Evolutionary conservation across 2,329 filamentous ascomycete genomes (phyloP).

Genomic region (Nemania sp.): DNA sequence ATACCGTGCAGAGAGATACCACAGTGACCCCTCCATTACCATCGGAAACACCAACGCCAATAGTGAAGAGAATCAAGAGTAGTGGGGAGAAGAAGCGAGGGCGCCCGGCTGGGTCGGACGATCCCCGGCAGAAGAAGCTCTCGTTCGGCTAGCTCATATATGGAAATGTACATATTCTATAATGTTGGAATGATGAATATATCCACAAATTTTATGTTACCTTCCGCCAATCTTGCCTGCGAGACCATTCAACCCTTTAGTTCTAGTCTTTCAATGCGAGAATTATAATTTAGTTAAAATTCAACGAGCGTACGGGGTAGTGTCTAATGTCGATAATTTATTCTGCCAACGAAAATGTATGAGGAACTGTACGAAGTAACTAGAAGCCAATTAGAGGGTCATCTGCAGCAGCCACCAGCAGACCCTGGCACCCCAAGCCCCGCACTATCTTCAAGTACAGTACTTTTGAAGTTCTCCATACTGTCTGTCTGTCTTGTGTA

Average conservation of each 20-base stretch:
- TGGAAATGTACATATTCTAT: not conserved
- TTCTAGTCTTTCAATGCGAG: not conserved
- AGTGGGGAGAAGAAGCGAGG: slow-evolving; percentile 34
- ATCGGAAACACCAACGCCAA: slow-evolving; percentile 43
- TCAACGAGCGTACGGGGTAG: too few species aligned
- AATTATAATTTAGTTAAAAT: too few species aligned
- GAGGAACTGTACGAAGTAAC: too few species aligned
- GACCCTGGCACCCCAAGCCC: too few species aligned
- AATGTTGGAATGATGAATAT: not conserved
- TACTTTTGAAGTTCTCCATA: too few species aligned
- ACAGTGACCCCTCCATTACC: slow-evolving; percentile 28
- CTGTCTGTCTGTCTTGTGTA: too few species aligned
- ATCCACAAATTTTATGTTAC: not conserved
- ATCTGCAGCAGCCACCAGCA: too few species aligned
- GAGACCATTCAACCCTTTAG: not conserved
- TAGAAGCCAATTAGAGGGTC: too few species aligned
- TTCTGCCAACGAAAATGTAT: too few species aligned
- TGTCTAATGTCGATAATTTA: too few species aligned
- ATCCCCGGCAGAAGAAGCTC: slow-evolving; percentile 46
- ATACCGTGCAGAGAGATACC: slow-evolving; percentile 67
- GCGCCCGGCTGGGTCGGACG: slow-evolving; percentile 24
- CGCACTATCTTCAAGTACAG: too few species aligned
- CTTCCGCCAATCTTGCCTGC: not conserved
- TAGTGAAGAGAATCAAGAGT: slow-evolving; percentile 43
- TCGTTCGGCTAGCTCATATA: slow-evolving; percentile 49